Conservation (phyloP, 2,329 filamentous ascomycete species). For the Pseudofabraea citricarpa region DNA sequence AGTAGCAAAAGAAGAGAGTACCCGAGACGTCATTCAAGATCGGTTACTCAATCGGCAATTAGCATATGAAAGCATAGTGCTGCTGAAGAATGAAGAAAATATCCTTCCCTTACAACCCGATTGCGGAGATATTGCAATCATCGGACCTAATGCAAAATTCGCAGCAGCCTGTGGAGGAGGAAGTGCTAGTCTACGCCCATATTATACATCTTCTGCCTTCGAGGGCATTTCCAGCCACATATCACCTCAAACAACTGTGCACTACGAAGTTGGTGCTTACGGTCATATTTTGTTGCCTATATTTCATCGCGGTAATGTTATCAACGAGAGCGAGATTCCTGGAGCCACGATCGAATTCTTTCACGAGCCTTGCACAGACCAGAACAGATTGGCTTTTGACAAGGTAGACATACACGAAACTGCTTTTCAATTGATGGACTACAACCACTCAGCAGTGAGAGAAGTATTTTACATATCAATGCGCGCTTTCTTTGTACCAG, state of each 20-base stretch:
- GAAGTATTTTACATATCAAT: neutral
- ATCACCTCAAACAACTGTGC: neutral
- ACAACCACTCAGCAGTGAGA: neutral
- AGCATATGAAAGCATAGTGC: constrained; percentile 53
- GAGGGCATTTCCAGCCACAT: neutral
- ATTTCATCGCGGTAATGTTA: neutral
- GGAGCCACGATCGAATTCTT: neutral
- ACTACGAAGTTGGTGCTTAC: neutral
- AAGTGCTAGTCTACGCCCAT: constrained; percentile 26
- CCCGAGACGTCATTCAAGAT: constrained; percentile 6
- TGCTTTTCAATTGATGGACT: neutral
- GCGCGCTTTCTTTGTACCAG: neutral
- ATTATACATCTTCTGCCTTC: constrained; percentile 13
- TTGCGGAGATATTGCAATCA: constrained; percentile 39
- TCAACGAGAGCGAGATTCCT: neutral
- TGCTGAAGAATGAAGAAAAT: constrained; percentile 55
- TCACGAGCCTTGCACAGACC: neutral
- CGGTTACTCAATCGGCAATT: constrained; percentile 45
- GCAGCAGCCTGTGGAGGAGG: constrained; percentile 18
- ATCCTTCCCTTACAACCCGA: constrained; percentile 42
- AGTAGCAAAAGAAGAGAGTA: neutral
- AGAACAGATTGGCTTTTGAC: neutral
- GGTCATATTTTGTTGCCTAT: neutral
- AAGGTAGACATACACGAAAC: neutral
- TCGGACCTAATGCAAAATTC: constrained; percentile 47